Base-by-base conservation (phyloP, 192 early-diverging fungal genomes). In the Umbelopsis isabellina region DNA sequence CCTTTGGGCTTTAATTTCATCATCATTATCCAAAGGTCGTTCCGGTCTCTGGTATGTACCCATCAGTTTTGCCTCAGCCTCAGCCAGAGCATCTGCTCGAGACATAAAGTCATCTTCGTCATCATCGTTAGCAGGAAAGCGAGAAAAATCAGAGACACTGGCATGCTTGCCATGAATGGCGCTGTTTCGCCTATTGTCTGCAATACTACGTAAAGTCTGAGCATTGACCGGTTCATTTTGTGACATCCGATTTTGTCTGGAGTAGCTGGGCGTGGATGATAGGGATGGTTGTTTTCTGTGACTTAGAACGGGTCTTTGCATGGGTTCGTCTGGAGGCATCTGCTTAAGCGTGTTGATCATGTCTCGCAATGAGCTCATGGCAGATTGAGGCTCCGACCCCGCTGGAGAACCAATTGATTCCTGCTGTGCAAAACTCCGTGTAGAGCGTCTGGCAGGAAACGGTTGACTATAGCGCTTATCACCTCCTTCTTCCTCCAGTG, bases 321-420 rank as follows among this genome's bases (percentile, higher is more conserved):
- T 35, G 55, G 55, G 55, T 61, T 61, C 55, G 30, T 61, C 77
- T 7, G 79, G 72, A 44, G 86, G 84, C 6, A 87, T 64, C 46
- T 64, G 75, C 52, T 83, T 85, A 18, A 87, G 71, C 27, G 75
- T 80, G 25, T 76, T 81, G 61, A 87, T 87, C 45, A 85, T 85
- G 46, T 83, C 74, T 52, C 82, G 79, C 41, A 87, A 48, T 25
- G 83, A 83, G 55, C 79, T 70, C n/a, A 84, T 65, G 15, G 79
- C 73, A 11, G 79, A 73, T 27, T 72, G 72, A 66, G 75, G 75
- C 49, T 81, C 83, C 55, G 55, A 61, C 25, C 30, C 55, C 27
- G 25, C 55, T 25, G 25, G 16, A 16, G 55, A 61, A 61, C 55
- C 55, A 61, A 61, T 61, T 25, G 55, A 61, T 61, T 61, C 55